Evolutionary conservation across 2,329 filamentous ascomycete species (phyloP).

Genomic region (Colletotrichum euphorbiae): DNA sequence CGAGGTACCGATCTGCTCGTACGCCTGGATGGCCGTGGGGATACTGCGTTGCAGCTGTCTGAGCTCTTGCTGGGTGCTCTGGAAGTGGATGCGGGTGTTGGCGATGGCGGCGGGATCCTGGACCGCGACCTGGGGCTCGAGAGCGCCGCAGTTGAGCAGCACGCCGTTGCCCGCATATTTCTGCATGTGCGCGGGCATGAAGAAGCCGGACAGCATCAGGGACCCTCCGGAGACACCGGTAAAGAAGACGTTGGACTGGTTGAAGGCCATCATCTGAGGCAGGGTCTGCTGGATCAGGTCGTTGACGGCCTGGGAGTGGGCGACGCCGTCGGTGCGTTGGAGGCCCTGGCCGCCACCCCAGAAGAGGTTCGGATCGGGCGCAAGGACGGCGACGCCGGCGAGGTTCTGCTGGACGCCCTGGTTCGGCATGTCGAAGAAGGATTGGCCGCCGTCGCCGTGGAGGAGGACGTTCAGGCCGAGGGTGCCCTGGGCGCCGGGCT

Average conservation of each 20-base stretch:
- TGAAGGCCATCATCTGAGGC: constrained; percentile 65
- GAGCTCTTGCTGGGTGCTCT: constrained; percentile 65
- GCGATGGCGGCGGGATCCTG: constrained; percentile 56
- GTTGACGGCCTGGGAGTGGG: constrained; percentile 66
- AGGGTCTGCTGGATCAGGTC: constrained; percentile 62
- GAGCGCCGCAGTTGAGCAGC: constrained; percentile 66
- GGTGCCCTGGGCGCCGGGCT: constrained; percentile 46
- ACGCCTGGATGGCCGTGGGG: constrained; percentile 61
- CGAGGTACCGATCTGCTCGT: constrained; percentile 58
- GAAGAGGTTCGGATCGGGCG: constrained; percentile 66
- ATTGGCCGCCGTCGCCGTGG: constrained; percentile 70
- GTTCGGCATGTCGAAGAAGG: constrained; percentile 69
- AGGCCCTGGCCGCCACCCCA: constrained; percentile 68
- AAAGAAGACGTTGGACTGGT: constrained; percentile 65
- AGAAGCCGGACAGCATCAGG: constrained; percentile 66
- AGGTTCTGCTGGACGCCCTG: constrained; percentile 62
- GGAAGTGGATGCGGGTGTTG: constrained; percentile 66
- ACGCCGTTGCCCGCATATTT: constrained; percentile 63
- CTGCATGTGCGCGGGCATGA: constrained; percentile 66
- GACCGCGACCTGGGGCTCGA: constrained; percentile 65
- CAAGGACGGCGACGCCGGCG: constrained; percentile 65
- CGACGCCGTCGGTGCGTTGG: constrained; percentile 65
- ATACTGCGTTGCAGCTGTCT: constrained; percentile 61
- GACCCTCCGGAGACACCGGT: constrained; percentile 68
- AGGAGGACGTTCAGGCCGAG: constrained; percentile 68